Evolutionary conservation across 176 grass and related monocot genomes (phyloP), one percentile per base, ranked within the genome.

Genomic region (Oryza meyeriana): DNA sequence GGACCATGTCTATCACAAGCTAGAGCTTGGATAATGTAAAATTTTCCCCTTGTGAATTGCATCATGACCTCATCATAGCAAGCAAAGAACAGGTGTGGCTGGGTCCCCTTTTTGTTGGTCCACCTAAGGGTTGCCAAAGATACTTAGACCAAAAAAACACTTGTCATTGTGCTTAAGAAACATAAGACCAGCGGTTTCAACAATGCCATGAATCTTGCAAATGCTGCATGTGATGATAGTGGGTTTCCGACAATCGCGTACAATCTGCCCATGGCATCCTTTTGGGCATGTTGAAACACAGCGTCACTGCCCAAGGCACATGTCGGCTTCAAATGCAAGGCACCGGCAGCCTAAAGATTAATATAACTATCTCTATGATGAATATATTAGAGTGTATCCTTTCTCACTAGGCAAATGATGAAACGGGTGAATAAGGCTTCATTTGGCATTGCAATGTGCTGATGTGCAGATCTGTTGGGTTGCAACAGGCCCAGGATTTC

Each of bases 31-130:
- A 89, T 89, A 64, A 84, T 62, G 76, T 88, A 75, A 88, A 75
- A 8, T 69, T 48, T 2, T 55, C 20, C 0, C 14, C 12, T 29
- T 38, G 52, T 69, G 16, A 75, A 22, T 1, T 75, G 76, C 76
- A 89, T 85, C 40, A 89, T 89, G 77, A 74, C 76, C 62, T 80
- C 77, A 89, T 89, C 76, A 68, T 80, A 32, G 30, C 70, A 59
- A 36, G 75, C 81, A 52, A 40, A 27, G 72, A 69, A 41, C 44
- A 8, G 33, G 11, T 6, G 78, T 13, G 36, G 45, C 6, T 35
- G 32, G 47, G 78, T 8, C 7, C 31, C 47, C 78, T 3, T 72
- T 45, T 20, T 76, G 62, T 16, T 58, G 20, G 75, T 64, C 86
- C 36, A 81, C 28, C 16, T 4, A 9, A 12, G 39, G 71, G 31